These are phyloP conservation scores for Phialophora macrospora DNA, from an alignment of 2,329 filamentous ascomycete genomes.

Conservation along the genomic window DNA sequence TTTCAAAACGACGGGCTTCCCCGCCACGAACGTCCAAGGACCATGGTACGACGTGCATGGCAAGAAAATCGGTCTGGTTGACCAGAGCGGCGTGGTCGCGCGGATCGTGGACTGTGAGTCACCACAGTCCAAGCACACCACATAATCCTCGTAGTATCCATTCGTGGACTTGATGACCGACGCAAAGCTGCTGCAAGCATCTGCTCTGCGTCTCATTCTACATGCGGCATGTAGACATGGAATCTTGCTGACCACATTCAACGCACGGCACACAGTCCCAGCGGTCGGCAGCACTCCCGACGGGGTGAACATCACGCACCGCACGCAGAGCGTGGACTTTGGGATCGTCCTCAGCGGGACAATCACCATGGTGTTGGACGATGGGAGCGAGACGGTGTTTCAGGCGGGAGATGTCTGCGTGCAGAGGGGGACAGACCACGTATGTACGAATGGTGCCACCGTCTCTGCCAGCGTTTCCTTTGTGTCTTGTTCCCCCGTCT, in stretches of 20 bases:
- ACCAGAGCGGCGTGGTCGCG: constrained; percentile 35
- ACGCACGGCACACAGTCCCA: constrained; percentile 26
- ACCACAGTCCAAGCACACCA: not conserved
- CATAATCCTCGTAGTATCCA: not conserved
- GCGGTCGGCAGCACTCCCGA: constrained; percentile 29
- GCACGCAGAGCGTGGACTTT: constrained; percentile 42
- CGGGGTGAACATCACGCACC: constrained; percentile 36
- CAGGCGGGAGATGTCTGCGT: constrained; percentile 42
- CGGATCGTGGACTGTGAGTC: constrained; percentile 39
- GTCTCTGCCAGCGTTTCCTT: too few relatives aligned
- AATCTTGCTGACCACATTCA: not conserved
- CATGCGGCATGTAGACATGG: not conserved
- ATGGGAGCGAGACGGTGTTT: constrained; percentile 40
- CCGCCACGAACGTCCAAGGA: constrained; percentile 36
- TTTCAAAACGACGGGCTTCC: constrained; percentile 38
- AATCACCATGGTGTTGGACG: constrained; percentile 42
- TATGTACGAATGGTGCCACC: constrained; percentile 13
- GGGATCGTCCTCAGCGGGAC: constrained; percentile 43
- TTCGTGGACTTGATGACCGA: too few relatives aligned
- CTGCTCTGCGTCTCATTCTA: too few relatives aligned
- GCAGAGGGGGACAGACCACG: constrained; percentile 39
- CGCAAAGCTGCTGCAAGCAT: not conserved
- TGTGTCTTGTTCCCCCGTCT: not conserved
- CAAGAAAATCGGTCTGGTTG: constrained; percentile 38
- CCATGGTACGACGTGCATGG: constrained; percentile 40